Conservation (phyloP, 441 rosid genomes). For the Jatropha podagrica region DNA sequence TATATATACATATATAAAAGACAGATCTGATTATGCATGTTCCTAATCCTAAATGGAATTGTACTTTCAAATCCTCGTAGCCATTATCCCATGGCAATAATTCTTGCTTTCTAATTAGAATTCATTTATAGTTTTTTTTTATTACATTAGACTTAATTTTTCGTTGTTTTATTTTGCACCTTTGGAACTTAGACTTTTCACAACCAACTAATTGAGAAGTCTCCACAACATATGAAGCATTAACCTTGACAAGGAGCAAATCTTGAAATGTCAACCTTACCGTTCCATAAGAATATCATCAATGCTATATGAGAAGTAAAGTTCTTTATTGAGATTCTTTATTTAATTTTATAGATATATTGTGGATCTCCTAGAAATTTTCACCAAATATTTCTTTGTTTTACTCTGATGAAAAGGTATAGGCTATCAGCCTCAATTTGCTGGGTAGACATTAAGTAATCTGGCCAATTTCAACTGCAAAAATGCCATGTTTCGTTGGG, state of each 20-base stretch:
- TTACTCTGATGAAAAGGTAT: background rate
- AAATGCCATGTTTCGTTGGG: background rate
- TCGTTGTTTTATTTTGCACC: no score
- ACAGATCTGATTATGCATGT: no score
- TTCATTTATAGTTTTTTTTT: no score
- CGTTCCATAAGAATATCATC: background rate
- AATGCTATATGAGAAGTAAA: background rate
- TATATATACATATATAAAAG: no score
- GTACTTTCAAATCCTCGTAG: no score
- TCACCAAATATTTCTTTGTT: background rate
- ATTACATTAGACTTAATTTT: no score
- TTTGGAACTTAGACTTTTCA: background rate
- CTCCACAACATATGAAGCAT: background rate
- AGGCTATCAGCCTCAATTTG: background rate
- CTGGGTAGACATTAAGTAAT: background rate
- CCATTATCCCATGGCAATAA: no score
- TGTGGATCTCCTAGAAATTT: background rate
- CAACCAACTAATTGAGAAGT: constrained; percentile 9
- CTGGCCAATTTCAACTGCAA: background rate
- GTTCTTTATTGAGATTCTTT: background rate
- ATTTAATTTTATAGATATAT: background rate
- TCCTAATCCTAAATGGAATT: no score
- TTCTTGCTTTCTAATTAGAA: no score
- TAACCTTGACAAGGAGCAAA: background rate
- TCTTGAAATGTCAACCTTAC: background rate